Percentiles rank a stretch among this genome's conserved stretches.
Conservation (phyloP, 768 basidiomycete species). For the Strobilomyces dryophilus region DNA sequence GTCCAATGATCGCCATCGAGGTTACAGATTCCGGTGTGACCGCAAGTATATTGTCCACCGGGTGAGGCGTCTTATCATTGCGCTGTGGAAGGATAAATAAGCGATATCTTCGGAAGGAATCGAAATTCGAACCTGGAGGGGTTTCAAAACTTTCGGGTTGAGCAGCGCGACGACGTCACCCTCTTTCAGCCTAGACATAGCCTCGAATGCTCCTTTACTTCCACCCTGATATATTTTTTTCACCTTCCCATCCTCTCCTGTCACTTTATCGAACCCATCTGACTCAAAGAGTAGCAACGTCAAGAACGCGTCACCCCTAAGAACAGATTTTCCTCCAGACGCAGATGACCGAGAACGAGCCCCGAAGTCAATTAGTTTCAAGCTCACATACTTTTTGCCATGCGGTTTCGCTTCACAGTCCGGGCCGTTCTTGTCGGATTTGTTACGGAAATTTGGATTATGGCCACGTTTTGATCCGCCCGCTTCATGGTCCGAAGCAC, state of each 20-base stretch:
- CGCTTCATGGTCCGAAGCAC: conserved; percentile 31
- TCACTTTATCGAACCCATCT: conserved; percentile 60
- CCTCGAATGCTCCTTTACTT: conserved; percentile 89
- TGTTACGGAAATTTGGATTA: conserved; percentile 6
- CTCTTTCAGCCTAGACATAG: conserved; percentile 77
- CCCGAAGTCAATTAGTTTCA: conserved; percentile 83
- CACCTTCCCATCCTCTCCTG: conserved; percentile 45
- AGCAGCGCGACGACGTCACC: conserved; percentile 89
- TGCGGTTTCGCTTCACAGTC: conserved; percentile 34
- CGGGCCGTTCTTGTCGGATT: conserved; percentile 10
- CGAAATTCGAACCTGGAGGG: conserved; percentile 60
- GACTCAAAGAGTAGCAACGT: conserved; percentile 87
- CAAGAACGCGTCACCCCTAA: conserved; percentile 80
- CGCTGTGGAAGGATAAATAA: conserved; percentile 12
- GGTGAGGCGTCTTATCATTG: conserved; percentile 58
- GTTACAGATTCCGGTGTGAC: conserved; percentile 80
- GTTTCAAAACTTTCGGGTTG: conserved; percentile 84
- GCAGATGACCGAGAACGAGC: conserved; percentile 53
- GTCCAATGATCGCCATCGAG: conserved; percentile 81
- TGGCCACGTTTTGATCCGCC: conserved; percentile 5
- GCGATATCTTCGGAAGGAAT: not conserved
- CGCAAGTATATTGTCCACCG: conserved; percentile 76
- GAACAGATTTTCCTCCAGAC: conserved; percentile 50
- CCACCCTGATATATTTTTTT: conserved; percentile 81
- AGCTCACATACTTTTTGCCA: conserved; percentile 80